These are phyloP conservation scores for Phytophthora europaea DNA, from an alignment of 352 stramenopile genomes.

Conservation along the genomic window DNA sequence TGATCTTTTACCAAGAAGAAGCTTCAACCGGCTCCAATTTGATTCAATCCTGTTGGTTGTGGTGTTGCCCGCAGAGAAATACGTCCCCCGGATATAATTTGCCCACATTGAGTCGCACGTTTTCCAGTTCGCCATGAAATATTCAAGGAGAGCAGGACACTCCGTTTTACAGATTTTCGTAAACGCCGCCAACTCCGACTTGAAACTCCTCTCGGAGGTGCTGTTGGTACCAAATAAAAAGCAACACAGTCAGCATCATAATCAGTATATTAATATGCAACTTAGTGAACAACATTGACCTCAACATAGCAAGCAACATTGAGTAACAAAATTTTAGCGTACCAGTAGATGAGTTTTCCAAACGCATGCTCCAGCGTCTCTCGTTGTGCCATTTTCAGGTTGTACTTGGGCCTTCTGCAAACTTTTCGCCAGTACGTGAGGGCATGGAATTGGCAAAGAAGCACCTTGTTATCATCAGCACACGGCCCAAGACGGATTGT, in stretches of 20 bases:
- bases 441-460: slow-evolving; percentile 19
- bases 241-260: slow-evolving; percentile 1
- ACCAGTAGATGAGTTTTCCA: slow-evolving; percentile 14
- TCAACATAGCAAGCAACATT: slow-evolving; percentile 5
- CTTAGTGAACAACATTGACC: not conserved
- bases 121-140: slow-evolving; percentile 24
- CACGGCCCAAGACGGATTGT: slow-evolving; percentile 1
- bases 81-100: slow-evolving; percentile 11
- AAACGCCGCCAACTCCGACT: not conserved
- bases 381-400: slow-evolving; percentile 18
- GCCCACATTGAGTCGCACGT: slow-evolving; percentile 27
- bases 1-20: slow-evolving; percentile 12
- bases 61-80: slow-evolving; percentile 28
- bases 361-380: slow-evolving; percentile 11
- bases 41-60: slow-evolving; percentile 36
- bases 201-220: not conserved
- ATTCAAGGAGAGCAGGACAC: slow-evolving; percentile 4
- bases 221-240: slow-evolving; percentile 1
- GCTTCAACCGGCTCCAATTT: slow-evolving; percentile 37
- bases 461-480: not conserved
- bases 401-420: slow-evolving; percentile 2
- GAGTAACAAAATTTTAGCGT: not conserved
- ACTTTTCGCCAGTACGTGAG: slow-evolving; percentile 18
- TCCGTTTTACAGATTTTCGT: not conserved
- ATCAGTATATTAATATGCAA: not conserved